Evolutionary conservation across 768 basidiomycete genomes (phyloP).

Genomic region (Phlebiopsis flavidoalba): DNA sequence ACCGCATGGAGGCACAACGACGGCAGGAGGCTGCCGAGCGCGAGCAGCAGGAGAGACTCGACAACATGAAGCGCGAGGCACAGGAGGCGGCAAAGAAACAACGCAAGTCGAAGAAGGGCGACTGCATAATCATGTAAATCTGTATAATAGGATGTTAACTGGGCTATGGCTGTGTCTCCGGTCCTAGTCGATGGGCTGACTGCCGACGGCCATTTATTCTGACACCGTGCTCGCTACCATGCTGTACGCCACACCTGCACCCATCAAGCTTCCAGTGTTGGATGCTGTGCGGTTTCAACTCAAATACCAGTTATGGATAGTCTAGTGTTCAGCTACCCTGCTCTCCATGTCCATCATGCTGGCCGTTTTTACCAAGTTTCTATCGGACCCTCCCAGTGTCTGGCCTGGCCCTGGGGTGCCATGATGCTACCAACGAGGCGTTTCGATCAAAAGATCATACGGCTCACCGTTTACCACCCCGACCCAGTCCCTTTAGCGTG

Average conservation of each 20-base stretch:
- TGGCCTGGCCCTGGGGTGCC: background rate
- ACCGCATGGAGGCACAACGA: conserved; percentile 29
- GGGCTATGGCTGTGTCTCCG: too few relatives aligned
- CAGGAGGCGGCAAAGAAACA: conserved; percentile 32
- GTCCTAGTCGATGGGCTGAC: too few relatives aligned
- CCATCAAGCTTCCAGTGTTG: too few relatives aligned
- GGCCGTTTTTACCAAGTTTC: too few relatives aligned
- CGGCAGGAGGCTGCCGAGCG: conserved; percentile 30
- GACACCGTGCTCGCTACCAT: too few relatives aligned
- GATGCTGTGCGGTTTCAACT: background rate
- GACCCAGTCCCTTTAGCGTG: background rate
- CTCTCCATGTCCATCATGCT: too few relatives aligned
- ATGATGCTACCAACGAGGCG: background rate
- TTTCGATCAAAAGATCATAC: background rate
- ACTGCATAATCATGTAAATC: conserved; percentile 22
- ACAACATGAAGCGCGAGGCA: conserved; percentile 14
- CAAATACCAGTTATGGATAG: background rate
- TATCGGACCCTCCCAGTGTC: background rate
- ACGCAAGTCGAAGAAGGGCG: conserved; percentile 19
- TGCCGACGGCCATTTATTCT: too few relatives aligned
- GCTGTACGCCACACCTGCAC: too few relatives aligned
- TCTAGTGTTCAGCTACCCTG: background rate
- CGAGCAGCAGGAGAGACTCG: conserved; percentile 15
- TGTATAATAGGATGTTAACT: too few relatives aligned
- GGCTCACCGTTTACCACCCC: background rate